Evolutionary conservation across 2,329 filamentous ascomycete genomes (phyloP).

Genomic region (Phyllosticta capitalensis): DNA sequence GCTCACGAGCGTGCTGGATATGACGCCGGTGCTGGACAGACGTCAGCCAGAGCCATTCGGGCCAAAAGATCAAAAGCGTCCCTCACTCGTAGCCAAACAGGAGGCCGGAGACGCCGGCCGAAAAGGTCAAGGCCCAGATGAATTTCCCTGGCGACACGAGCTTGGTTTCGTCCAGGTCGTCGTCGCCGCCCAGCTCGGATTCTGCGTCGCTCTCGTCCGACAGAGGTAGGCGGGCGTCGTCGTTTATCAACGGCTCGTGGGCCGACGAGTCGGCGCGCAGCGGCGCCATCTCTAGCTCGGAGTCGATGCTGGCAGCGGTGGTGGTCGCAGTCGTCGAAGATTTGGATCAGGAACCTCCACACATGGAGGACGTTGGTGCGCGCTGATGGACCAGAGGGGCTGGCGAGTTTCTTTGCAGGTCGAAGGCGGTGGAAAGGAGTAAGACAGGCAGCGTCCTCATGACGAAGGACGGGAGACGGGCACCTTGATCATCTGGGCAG

Average conservation of each 20-base stretch:
- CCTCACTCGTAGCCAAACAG: slow-evolving; percentile 52
- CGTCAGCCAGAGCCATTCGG: background rate
- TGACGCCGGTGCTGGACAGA: slow-evolving; percentile 44
- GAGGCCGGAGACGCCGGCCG: slow-evolving; percentile 48
- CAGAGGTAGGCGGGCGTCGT: slow-evolving; percentile 1
- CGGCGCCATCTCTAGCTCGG: slow-evolving; percentile 6
- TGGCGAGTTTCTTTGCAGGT: background rate
- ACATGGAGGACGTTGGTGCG: background rate
- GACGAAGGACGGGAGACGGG: background rate
- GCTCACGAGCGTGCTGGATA: slow-evolving; percentile 50
- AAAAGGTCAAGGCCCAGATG: slow-evolving; percentile 47
- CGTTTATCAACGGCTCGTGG: slow-evolving; percentile 9
- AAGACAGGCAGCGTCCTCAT: background rate
- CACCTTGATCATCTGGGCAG: background rate
- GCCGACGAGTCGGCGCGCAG: slow-evolving; percentile 1
- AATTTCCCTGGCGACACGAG: slow-evolving; percentile 30
- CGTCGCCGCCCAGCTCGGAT: slow-evolving; percentile 12
- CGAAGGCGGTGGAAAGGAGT: background rate
- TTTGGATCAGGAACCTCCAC: background rate
- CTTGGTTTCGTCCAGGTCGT: slow-evolving; percentile 21
- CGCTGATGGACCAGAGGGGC: background rate
- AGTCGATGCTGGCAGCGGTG: too few relatives aligned
- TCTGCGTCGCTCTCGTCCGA: slow-evolving; percentile 9
- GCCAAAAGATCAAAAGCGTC: background rate
- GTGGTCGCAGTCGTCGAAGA: background rate